Evolutionary conservation across 331 rosid species (phyloP).

Genomic region (Telfairia occidentalis): DNA sequence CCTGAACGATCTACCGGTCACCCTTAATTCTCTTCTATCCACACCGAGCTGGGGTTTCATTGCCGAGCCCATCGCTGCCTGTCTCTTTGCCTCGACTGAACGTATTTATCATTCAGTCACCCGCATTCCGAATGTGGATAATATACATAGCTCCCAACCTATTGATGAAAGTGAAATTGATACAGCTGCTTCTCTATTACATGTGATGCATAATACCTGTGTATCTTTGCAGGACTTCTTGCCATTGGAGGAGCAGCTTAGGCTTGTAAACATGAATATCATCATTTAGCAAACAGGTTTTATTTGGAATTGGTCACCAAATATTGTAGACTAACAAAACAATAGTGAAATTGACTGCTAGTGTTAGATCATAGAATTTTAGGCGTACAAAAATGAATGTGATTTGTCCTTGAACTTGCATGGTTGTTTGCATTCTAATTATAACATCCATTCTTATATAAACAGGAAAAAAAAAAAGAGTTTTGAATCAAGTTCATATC

Average conservation of each 20-base stretch:
- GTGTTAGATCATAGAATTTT: not conserved
- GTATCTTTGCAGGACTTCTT: slow-evolving; percentile 44
- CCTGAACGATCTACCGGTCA: slow-evolving; percentile 64
- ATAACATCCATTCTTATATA: not conserved
- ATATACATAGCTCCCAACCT: slow-evolving; percentile 27
- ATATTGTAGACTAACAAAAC: not conserved
- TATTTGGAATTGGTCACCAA: not conserved
- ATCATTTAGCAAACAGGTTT: not conserved
- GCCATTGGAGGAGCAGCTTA: slow-evolving; percentile 74
- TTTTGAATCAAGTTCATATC: not conserved
- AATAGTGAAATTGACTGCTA: not conserved
- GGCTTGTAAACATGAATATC: slow-evolving; percentile 49
- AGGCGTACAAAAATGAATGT: not conserved
- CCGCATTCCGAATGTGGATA: slow-evolving; percentile 21
- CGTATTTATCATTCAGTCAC: slow-evolving; percentile 46
- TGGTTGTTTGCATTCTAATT: not conserved
- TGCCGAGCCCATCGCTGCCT: slow-evolving; percentile 40
- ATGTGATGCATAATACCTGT: slow-evolving; percentile 48
- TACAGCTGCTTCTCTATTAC: slow-evolving; percentile 33
- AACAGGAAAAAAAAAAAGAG: not conserved
- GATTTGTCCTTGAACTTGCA: not conserved
- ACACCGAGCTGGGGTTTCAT: slow-evolving; percentile 41
- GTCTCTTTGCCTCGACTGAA: slow-evolving; percentile 50
- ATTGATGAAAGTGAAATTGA: slow-evolving; percentile 64
- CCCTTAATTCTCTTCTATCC: slow-evolving; percentile 59